phyloP scores from a whole-genome alignment of 2,329 filamentous ascomycete species.

The Orbilia javanica region DNA sequence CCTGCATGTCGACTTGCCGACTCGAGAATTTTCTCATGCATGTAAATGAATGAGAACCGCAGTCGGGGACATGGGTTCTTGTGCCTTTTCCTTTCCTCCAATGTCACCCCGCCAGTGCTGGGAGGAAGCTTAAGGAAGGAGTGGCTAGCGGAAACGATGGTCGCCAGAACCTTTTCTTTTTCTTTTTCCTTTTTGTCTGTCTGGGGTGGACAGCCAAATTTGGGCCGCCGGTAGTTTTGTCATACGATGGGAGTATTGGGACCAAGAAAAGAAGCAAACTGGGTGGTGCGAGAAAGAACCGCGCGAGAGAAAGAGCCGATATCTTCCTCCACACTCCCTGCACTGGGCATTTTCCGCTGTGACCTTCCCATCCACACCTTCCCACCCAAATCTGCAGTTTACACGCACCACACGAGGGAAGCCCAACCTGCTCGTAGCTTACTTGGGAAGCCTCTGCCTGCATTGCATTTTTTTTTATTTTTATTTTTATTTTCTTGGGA shows the following conservation, averaged over 20 bases:
- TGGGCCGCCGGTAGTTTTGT: constrained; percentile 56
- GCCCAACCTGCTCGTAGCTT: constrained; percentile 31
- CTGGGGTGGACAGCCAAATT: constrained; percentile 29
- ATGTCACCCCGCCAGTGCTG: constrained; percentile 21
- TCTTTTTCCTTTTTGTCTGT: too few relatives aligned
- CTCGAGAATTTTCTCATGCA: constrained; percentile 48
- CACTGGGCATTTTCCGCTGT: constrained; percentile 52
- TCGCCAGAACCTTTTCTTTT: constrained; percentile 35
- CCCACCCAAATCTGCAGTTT: constrained; percentile 54
- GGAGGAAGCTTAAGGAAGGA: constrained; percentile 23
- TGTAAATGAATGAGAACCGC: constrained; percentile 44
- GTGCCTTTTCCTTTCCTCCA: constrained; percentile 40
- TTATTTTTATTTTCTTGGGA: constrained; percentile 2
- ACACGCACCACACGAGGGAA: constrained; percentile 55
- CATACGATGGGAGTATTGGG: constrained; percentile 44
- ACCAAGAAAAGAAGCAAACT: constrained; percentile 52
- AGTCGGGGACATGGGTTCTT: constrained; percentile 37
- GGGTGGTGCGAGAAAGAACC: constrained; percentile 53
- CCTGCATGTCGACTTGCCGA: constrained; percentile 49
- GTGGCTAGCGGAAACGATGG: constrained; percentile 36
- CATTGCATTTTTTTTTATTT: constrained; percentile 8
- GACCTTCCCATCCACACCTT: constrained; percentile 49
- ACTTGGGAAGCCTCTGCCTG: constrained; percentile 53
- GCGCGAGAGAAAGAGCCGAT: constrained; percentile 59
- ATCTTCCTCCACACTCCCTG: constrained; percentile 50